Base-by-base conservation (phyloP, 495 filamentous ascomycete species). In the Chlorociboria aeruginascens region DNA sequence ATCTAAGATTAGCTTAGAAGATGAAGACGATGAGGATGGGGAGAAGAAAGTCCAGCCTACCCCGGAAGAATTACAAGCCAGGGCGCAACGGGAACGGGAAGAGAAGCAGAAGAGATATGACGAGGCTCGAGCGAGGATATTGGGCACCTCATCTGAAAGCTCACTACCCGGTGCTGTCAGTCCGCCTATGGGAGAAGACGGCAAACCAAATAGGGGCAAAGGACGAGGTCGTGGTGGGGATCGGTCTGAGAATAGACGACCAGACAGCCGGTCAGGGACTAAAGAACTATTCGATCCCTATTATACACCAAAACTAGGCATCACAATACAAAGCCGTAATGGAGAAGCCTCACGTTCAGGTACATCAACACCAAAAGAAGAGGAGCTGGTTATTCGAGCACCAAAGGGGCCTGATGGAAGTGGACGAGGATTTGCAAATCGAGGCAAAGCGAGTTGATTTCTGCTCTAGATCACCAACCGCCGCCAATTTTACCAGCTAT, bases 401-500 rank as follows among this genome's bases (percentile, higher is more conserved):
- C 88, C 88, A 16, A 72, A 77, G 50, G 85, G 83, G 2, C 88
- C 88, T 8, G 85, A 93, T 62, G 69, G 69, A 25, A 86, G 74
- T 58, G 86, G 83, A 46, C 74, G 80, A 61, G 82, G 81, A 37
- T 58, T 61, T 43, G 48, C 46, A 25, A 50, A 38, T 34, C 45
- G 55, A 40, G 47, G 49, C 11, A 52, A 52, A 50, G 40, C 37
- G 40, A 49, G 48, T 51, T 58, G 55, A 61, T 50, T 51, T 54
- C 46, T 55, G 41, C 46, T 45, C 50, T 60, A 52, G 46, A 51
- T 60, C 75, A 97, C 92, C 92, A 98, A 8, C 92, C 92, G 39
- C 92, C 90, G 43, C 89, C 92, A 37, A 89, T 85, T 69, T 89
- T 94, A 42, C 86, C 83, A 17, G 92, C 93, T 57, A 98, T 69